phyloP scores from a whole-genome alignment of 2,329 filamentous ascomycete species.

The Chaetomium olivaceum region DNA sequence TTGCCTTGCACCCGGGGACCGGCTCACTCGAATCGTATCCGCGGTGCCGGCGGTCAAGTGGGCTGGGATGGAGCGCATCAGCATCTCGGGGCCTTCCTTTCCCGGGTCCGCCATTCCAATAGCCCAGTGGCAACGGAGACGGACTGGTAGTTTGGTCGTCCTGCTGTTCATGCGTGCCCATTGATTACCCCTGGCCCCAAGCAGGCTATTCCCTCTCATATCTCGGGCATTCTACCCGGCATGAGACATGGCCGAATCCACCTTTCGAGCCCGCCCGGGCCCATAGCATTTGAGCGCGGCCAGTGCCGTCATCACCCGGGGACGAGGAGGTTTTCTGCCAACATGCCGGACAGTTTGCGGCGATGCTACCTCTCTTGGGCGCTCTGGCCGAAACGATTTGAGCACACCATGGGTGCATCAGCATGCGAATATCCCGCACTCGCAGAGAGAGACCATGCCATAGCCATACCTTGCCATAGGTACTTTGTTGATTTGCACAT shows the following conservation, averaged over 20 bases:
- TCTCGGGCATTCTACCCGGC: neutral
- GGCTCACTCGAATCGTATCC: neutral
- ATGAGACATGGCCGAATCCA: conserved; percentile 2
- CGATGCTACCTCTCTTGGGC: conserved; percentile 6
- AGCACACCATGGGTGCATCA: conserved; percentile 28
- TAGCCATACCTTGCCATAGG: neutral
- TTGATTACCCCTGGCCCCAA: conserved; percentile 6
- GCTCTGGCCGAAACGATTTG: conserved; percentile 4
- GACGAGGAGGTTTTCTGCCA: conserved; percentile 5
- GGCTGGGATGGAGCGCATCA: neutral
- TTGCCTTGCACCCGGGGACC: neutral
- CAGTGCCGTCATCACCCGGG: conserved; percentile 28
- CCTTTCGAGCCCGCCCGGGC: neutral
- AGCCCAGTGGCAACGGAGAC: conserved; percentile 22
- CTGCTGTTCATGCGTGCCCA: conserved; percentile 4
- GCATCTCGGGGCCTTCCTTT: conserved; percentile 1
- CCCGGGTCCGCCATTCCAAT: neutral
- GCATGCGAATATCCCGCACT: conserved; percentile 34
- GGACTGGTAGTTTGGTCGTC: conserved; percentile 12
- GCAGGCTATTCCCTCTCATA: conserved; percentile 10
- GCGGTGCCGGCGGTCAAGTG: neutral
- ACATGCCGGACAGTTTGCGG: conserved; percentile 4
- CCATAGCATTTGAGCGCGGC: conserved; percentile 22
- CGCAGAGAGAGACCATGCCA: neutral
- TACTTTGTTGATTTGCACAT: conserved; percentile 32